A percentile compares a stretch with the other conserved stretches of the same genome.
phyloP scores from a whole-genome alignment of 2,329 filamentous ascomycete species.

The Stagonosporopsis rhizophila region DNA sequence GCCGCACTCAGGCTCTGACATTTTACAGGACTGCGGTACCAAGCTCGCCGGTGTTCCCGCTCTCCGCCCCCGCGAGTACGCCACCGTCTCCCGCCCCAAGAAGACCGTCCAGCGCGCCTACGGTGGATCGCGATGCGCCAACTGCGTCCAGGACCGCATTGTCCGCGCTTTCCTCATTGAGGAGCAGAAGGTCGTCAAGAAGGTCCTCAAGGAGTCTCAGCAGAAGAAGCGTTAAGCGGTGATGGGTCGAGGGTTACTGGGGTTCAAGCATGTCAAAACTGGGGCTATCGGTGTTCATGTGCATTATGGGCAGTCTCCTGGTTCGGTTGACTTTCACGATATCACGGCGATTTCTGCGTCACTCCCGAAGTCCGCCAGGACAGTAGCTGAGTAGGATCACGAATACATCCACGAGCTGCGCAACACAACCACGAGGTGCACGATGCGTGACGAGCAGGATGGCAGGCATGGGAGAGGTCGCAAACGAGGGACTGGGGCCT shows the following conservation, averaged over 20 bases:
- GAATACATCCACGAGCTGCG: constrained; percentile 44
- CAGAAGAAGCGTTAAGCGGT: constrained; percentile 68
- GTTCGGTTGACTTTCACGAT: constrained; percentile 49
- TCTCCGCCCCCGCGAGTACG: constrained; percentile 97
- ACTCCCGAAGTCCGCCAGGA: constrained; percentile 38
- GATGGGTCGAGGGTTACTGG: constrained; percentile 32
- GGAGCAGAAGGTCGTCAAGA: constrained; percentile 99
- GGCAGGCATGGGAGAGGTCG: not conserved
- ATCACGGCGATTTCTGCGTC: constrained; percentile 48
- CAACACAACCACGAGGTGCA: constrained; percentile 15
- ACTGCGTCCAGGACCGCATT: constrained; percentile 97
- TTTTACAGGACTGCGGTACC: constrained; percentile 87
- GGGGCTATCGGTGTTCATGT: constrained; percentile 52
- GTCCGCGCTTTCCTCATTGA: constrained; percentile 99
- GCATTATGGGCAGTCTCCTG: constrained; percentile 51
- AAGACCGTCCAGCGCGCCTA: constrained; percentile 99
- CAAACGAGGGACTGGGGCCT: not conserved
- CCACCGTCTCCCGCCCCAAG: constrained; percentile 96
- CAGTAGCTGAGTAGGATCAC: constrained; percentile 47
- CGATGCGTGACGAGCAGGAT: constrained; percentile 7
- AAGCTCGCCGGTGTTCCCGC: constrained; percentile 98
- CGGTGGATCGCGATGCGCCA: constrained; percentile 94
- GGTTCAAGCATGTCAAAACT: constrained; percentile 46
- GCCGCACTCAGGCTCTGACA: constrained; percentile 24
- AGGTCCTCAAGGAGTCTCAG: constrained; percentile 98